Percentiles rank a stretch among this genome's conserved stretches.
phyloP scores from a whole-genome alignment of 1,284 basidiomycete species.

The Rhodotorula sp. region DNA sequence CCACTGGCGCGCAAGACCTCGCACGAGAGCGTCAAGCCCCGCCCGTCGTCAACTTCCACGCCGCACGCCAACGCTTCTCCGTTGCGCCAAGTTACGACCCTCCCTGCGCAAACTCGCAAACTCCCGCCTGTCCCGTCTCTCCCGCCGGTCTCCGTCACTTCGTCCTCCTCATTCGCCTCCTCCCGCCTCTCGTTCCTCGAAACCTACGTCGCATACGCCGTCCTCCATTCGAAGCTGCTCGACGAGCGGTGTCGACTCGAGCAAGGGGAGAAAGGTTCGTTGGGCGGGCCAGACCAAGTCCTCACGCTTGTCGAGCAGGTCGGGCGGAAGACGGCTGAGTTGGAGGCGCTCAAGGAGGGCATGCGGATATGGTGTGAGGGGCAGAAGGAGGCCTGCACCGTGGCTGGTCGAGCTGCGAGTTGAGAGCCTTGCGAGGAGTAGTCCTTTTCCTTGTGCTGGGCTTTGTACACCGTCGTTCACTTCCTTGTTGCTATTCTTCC shows the following conservation, averaged over 20 bases:
- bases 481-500: neutral
- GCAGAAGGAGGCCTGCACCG: neutral
- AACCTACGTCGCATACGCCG: constrained; percentile 19
- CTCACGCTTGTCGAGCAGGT: neutral
- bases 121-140: neutral
- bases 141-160: neutral
- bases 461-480: too few relatives aligned
- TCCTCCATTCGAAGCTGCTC: constrained; percentile 6
- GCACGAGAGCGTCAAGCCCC: neutral
- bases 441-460: too few relatives aligned
- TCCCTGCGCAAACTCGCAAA: neutral
- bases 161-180: neutral
- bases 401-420: neutral
- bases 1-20: neutral
- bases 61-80: neutral
- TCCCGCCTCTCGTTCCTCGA: constrained; percentile 4
- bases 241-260: constrained; percentile 6
- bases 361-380: neutral
- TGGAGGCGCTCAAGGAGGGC: constrained; percentile 11
- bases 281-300: neutral
- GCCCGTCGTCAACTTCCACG: neutral
- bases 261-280: neutral
- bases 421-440: too few relatives aligned
- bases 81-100: neutral
- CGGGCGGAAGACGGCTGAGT: neutral